phyloP scores from a whole-genome alignment of 306 rosid species.

The Gleditsia sinensis region DNA sequence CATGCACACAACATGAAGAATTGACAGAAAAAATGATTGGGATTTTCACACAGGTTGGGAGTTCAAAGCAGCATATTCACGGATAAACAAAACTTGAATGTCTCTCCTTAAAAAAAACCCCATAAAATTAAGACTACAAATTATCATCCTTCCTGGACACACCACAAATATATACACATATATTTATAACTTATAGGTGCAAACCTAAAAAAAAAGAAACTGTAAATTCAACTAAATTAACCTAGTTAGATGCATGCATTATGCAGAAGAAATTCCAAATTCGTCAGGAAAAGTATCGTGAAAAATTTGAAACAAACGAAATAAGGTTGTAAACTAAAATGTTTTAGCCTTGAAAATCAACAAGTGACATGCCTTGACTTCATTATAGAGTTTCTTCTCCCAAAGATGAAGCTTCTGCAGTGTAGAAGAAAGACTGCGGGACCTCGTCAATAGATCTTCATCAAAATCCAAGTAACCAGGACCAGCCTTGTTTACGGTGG shows the following conservation, averaged over 20 bases:
- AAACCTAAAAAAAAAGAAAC: background rate
- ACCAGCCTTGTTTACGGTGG: constrained; percentile 38
- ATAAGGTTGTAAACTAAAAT: too few relatives aligned
- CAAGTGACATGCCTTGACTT: constrained; percentile 80
- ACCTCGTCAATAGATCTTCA: constrained; percentile 54
- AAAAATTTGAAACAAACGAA: background rate
- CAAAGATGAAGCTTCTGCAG: constrained; percentile 82
- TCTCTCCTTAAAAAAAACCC: too few relatives aligned
- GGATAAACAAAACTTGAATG: too few relatives aligned
- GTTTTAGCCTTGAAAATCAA: constrained; percentile 13
- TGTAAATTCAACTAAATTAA: background rate
- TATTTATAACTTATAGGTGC: background rate
- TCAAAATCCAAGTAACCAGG: constrained; percentile 43
- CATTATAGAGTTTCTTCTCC: constrained; percentile 94
- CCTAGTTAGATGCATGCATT: background rate
- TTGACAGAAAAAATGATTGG: too few relatives aligned
- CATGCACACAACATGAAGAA: too few relatives aligned
- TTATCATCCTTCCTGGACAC: too few relatives aligned
- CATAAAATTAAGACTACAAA: too few relatives aligned
- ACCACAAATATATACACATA: too few relatives aligned
- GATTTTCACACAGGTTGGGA: too few relatives aligned
- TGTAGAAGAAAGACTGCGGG: constrained; percentile 76
- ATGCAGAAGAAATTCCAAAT: background rate
- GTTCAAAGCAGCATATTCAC: too few relatives aligned
- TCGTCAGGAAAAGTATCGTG: background rate